These are phyloP conservation scores for Besnoitia besnoiti DNA, from an alignment of 169 alveolate genomes.

Conservation along the genomic window DNA sequence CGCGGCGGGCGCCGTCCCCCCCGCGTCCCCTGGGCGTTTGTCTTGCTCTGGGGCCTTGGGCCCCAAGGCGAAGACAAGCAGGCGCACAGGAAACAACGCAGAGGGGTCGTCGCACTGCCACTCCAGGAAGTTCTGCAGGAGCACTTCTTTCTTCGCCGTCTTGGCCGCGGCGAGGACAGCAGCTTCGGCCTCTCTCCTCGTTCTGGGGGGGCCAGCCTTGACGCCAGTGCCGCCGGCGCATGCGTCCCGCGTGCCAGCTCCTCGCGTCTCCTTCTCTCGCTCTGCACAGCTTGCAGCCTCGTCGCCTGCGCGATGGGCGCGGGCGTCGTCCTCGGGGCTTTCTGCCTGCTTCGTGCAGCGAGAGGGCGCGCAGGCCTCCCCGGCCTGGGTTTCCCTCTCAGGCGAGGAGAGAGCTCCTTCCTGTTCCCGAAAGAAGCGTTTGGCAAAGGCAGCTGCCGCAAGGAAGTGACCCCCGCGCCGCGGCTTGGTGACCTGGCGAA, in stretches of 20 bases:
- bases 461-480: constrained; percentile 35
- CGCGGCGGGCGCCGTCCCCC: neutral
- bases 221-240: neutral
- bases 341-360: neutral
- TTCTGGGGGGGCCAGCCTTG: neutral
- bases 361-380: neutral
- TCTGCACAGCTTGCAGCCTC: neutral
- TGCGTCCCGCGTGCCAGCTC: too few species aligned
- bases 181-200: constrained; percentile 4
- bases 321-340: neutral
- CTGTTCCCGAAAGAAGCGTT: neutral
- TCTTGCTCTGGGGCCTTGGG: neutral
- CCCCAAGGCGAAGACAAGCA: constrained; percentile 5
- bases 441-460: constrained; percentile 28
- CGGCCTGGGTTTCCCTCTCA: neutral
- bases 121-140: constrained; percentile 15
- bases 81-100: neutral
- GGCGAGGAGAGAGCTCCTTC: neutral
- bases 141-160: neutral
- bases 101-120: constrained; percentile 21
- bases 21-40: neutral
- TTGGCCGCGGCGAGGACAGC: constrained; percentile 3
- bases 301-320: neutral
- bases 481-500: neutral
- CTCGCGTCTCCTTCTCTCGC: neutral